phyloP scores from a whole-genome alignment of 805 yeast species.

The Saccharomycopsis oosterbeekiorum region DNA sequence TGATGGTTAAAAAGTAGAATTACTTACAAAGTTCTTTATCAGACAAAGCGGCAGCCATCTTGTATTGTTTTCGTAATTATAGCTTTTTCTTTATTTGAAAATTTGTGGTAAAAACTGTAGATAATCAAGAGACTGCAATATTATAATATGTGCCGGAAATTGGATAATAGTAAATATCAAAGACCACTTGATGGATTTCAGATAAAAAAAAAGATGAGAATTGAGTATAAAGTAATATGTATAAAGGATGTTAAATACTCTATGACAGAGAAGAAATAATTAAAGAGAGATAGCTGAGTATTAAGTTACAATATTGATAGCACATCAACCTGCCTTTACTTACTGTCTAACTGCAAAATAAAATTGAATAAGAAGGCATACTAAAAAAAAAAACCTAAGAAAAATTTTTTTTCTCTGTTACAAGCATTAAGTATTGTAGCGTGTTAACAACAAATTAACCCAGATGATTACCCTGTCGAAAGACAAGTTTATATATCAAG shows the following conservation, averaged over 20 bases:
- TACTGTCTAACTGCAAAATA: neutral
- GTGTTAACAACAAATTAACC: neutral
- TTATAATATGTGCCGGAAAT: neutral
- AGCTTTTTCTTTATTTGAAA: neutral
- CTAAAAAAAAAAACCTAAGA: neutral
- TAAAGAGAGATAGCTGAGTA: neutral
- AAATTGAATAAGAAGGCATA: neutral
- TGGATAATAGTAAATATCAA: neutral
- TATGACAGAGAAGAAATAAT: no score
- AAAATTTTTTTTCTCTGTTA: neutral
- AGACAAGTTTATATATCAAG: neutral
- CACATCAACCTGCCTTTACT: neutral
- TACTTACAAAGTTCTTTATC: conserved; percentile 34
- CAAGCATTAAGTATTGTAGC: neutral
- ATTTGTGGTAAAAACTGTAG: neutral
- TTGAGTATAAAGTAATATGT: neutral
- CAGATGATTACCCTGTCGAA: neutral
- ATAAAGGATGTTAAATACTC: neutral
- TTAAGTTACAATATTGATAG: neutral
- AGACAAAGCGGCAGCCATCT: conserved; percentile 25
- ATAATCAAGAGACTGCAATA: neutral
- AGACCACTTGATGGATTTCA: neutral
- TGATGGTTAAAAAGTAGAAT: neutral
- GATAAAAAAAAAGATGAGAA: neutral
- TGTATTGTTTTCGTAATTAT: neutral